Conservation (phyloP, 352 stramenopile species). For the Globisporangium mamillatum region DNA sequence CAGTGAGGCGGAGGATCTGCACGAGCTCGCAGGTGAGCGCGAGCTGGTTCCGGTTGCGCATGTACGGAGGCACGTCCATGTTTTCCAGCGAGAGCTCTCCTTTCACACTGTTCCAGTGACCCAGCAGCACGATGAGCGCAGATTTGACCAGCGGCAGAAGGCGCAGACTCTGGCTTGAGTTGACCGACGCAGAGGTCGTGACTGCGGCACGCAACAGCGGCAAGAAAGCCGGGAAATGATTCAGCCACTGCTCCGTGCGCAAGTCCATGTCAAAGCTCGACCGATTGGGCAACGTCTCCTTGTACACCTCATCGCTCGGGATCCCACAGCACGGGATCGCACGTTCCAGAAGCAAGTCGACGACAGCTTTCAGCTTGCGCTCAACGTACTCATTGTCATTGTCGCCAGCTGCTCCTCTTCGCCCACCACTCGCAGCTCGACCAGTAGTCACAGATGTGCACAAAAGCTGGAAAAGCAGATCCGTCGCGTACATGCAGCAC, state of each 20-base stretch:
- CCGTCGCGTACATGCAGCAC: conserved; percentile 54
- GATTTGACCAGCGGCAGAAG: conserved; percentile 78
- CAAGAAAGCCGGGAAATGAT: conserved; percentile 77
- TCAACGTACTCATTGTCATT: conserved; percentile 25
- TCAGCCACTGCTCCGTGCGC: conserved; percentile 80
- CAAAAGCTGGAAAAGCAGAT: conserved; percentile 52
- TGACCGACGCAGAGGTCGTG: conserved; percentile 30
- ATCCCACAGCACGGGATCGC: conserved; percentile 76
- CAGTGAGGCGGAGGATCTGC: conserved; percentile 47
- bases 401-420: background rate
- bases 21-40: conserved; percentile 64
- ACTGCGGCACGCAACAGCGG: conserved; percentile 50
- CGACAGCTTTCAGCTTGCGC: conserved; percentile 46
- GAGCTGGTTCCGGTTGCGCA: conserved; percentile 74
- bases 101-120: conserved; percentile 84
- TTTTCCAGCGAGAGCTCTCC: conserved; percentile 62
- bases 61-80: conserved; percentile 76
- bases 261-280: conserved; percentile 81
- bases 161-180: conserved; percentile 45
- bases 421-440: conserved; percentile 6
- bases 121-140: conserved; percentile 64
- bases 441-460: conserved; percentile 19
- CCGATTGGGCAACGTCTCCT: conserved; percentile 77
- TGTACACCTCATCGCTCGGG: conserved; percentile 77
- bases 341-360: conserved; percentile 72